Evolutionary conservation across 2,329 filamentous ascomycete genomes (phyloP).

Genomic region (Septoria linicola): DNA sequence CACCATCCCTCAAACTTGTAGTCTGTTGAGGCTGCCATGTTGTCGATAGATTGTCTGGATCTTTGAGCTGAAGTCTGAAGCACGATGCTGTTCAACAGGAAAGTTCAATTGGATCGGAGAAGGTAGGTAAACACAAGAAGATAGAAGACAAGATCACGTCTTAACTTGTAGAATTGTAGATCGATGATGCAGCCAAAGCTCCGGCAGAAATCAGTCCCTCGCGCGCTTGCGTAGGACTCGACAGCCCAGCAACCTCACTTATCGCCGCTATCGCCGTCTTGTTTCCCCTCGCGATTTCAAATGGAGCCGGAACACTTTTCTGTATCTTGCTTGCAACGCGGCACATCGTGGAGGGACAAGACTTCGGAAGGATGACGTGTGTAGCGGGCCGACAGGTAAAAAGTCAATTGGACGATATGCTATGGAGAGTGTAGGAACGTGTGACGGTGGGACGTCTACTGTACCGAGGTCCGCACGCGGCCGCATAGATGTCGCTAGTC

Average conservation of each 20-base stretch:
- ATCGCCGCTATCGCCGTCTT: background rate
- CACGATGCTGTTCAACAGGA: too few relatives aligned
- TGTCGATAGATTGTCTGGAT: background rate
- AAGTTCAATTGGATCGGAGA: background rate
- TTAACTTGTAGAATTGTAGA: background rate
- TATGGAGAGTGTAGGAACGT: too few relatives aligned
- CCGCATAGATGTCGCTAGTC: too few relatives aligned
- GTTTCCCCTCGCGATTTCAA: background rate
- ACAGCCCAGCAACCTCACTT: background rate
- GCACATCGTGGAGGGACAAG: background rate
- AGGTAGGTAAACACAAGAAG: background rate
- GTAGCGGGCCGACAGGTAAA: background rate
- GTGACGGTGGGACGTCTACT: too few relatives aligned
- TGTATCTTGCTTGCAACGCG: background rate
- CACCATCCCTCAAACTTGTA: conserved; percentile 60
- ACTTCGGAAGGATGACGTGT: background rate
- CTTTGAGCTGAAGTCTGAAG: too few relatives aligned
- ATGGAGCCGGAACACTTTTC: background rate
- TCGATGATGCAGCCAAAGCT: conserved; percentile 1
- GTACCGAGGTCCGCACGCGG: background rate
- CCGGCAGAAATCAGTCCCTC: too few relatives aligned
- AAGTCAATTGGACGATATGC: background rate
- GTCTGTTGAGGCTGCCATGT: conserved; percentile 28
- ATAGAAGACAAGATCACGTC: too few relatives aligned
- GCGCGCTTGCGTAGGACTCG: too few relatives aligned